phyloP scores from a whole-genome alignment of 169 alveolate species.

The Cryptosporidium canis region DNA sequence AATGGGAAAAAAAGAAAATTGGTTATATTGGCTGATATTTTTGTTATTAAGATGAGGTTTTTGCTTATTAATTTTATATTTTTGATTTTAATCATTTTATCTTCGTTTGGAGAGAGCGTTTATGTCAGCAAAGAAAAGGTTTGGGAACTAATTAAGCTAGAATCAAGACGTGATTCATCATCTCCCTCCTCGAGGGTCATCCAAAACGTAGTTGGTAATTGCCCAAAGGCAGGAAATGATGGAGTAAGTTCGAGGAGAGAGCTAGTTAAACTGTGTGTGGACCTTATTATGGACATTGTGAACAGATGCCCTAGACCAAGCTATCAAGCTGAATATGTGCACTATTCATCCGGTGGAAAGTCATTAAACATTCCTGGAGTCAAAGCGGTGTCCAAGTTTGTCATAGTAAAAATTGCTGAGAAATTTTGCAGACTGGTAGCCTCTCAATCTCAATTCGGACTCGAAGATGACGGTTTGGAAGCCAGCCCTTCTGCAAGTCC shows the following conservation, averaged over 20 bases:
- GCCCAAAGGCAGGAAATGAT: neutral
- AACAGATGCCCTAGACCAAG: neutral
- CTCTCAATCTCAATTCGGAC: neutral
- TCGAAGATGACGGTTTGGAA: neutral
- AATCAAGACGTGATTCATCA: neutral
- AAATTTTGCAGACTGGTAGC: slow-evolving; percentile 16
- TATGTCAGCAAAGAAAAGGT: neutral
- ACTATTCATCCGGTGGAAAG: neutral
- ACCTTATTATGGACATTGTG: neutral
- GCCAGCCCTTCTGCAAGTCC: neutral
- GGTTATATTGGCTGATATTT: neutral
- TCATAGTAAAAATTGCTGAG: neutral
- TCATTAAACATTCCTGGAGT: neutral
- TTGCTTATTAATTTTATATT: neutral
- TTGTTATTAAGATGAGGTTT: neutral
- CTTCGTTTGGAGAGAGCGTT: neutral
- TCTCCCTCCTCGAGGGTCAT: neutral
- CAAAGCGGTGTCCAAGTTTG: neutral
- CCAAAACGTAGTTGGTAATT: neutral
- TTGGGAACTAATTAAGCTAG: neutral
- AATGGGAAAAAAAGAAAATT: neutral
- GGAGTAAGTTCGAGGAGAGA: neutral
- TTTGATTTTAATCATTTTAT: neutral
- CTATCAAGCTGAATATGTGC: neutral
- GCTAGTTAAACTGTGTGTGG: neutral